These are phyloP conservation scores for Trypanosomatidae sp. DNA, from an alignment of 208 protist species.

Conservation along the genomic window DNA sequence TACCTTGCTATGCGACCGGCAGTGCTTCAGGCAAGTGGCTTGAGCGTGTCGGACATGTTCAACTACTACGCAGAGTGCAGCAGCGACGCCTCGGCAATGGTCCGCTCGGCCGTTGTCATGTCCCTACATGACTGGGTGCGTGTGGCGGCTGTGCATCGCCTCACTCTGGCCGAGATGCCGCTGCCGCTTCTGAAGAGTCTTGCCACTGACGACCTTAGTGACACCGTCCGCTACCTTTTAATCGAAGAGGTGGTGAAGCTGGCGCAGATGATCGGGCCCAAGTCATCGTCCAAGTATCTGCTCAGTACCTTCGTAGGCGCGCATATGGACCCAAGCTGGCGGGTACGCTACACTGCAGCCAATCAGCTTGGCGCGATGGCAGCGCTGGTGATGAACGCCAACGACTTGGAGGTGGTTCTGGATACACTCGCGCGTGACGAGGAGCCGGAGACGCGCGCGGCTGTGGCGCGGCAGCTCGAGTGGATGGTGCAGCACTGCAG, in stretches of 20 bases:
- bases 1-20: slow-evolving; percentile 44
- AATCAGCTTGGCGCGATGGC: slow-evolving; percentile 50
- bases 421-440: slow-evolving; percentile 53
- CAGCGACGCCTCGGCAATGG: slow-evolving; percentile 49
- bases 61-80: slow-evolving; percentile 59
- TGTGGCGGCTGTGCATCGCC: slow-evolving; percentile 46
- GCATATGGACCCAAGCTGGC: slow-evolving; percentile 68
- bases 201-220: slow-evolving; percentile 64
- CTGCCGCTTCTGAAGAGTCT: slow-evolving; percentile 61
- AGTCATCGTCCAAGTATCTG: slow-evolving; percentile 56
- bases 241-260: slow-evolving; percentile 51
- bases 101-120: slow-evolving; percentile 50
- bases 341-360: slow-evolving; percentile 71
- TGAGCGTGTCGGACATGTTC: slow-evolving; percentile 64
- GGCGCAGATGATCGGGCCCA: slow-evolving; percentile 49
- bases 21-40: slow-evolving; percentile 44
- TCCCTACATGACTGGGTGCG: slow-evolving; percentile 65
- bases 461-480: slow-evolving; percentile 61
- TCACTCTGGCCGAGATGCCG: slow-evolving; percentile 60
- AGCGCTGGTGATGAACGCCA: slow-evolving; percentile 34
- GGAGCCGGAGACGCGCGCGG: slow-evolving; percentile 65
- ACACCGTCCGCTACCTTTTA: slow-evolving; percentile 64
- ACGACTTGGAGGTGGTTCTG: slow-evolving; percentile 50
- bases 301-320: slow-evolving; percentile 39
- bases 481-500: slow-evolving; percentile 30